These are phyloP conservation scores for Chaetomiaceae sp. DNA, from an alignment of 2,329 filamentous ascomycete species.

Conservation along the genomic window DNA sequence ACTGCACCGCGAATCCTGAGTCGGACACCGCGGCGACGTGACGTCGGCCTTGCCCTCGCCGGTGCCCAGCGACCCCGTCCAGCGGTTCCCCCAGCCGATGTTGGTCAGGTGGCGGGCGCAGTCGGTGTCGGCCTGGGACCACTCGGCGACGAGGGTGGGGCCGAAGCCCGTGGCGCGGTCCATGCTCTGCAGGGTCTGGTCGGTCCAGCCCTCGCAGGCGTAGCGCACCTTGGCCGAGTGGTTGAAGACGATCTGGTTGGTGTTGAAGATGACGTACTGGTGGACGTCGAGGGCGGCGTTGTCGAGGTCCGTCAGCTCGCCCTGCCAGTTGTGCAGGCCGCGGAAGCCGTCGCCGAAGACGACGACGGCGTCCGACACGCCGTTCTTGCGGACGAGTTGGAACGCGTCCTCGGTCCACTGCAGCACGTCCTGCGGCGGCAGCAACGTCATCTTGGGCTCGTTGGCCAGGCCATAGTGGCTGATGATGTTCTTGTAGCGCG, in stretches of 20 bases:
- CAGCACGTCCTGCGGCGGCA: constrained; percentile 63
- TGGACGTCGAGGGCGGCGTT: constrained; percentile 90
- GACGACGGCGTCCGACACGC: constrained; percentile 61
- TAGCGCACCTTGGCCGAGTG: constrained; percentile 83
- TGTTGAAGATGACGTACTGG: constrained; percentile 98
- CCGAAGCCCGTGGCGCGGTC: constrained; percentile 77
- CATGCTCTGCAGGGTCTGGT: constrained; percentile 69
- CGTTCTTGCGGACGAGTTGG: constrained; percentile 68
- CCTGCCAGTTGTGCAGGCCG: constrained; percentile 86
- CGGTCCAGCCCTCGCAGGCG: constrained; percentile 80
- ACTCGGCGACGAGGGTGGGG: constrained; percentile 91
- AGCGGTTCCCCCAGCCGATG: constrained; percentile 80
- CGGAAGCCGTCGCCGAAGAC: constrained; percentile 95
- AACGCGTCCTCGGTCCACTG: constrained; percentile 76
- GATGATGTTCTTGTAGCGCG: constrained; percentile 86
- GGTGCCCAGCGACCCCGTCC: constrained; percentile 80
- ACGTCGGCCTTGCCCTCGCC: constrained; percentile 58
- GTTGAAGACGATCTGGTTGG: constrained; percentile 72
- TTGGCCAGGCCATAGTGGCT: constrained; percentile 93
- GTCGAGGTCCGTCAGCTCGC: constrained; percentile 65
- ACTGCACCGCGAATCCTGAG: constrained; percentile 58
- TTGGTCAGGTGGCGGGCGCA: constrained; percentile 85
- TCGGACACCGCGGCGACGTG: constrained; percentile 69
- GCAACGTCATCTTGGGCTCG: constrained; percentile 80
- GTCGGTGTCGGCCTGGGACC: constrained; percentile 96